Base-by-base conservation (phyloP, 2,329 filamentous ascomycete genomes). In the Cladosporium sp. region DNA sequence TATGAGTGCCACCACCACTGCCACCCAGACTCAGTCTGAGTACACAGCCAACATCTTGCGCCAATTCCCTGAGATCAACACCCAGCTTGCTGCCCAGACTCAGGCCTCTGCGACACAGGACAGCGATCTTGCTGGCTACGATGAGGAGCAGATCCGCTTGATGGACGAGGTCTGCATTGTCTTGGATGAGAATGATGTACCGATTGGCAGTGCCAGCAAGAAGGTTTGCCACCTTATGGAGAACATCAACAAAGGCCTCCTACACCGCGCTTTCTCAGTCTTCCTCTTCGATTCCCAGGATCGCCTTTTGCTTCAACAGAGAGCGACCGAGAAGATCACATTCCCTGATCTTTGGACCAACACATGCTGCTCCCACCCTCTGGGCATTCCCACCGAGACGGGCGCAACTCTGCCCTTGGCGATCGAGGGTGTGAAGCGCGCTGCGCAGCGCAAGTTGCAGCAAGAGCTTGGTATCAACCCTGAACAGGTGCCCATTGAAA, bases 271-370 rank as follows among this genome's bases (percentile, higher is more conserved):
- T 62, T 99, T 99, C 76, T 97, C 93, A 59, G 90, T 95, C 66
- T 99, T 99, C 79, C 86, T 99, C 65, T 99, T 99, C 80, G 91
- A 97, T 77, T 88, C 90, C 61, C 83, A 94, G 72, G 95, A 97
- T 75, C 88, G 91, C 68, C 81, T 97, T 60, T 88, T 99, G 44
- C 85, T 99, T 52, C 94, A 99, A 78, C 94, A 97, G 80, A 89
- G 94, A 65, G 94, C 94, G 25, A 80, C 86, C 39, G 93, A 97
- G 79, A 99, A 99, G 81, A 99, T 99, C 71, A 99, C 94, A 6
- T 99, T 99, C 78, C 93, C 94, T n/a, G 91, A 96, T 73, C 92
- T 97, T 88, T 99, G 94, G 94, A 99, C 94, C 63, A 99, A 99
- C 78, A 99, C 94, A 32, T 99, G 94, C 83, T 99, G 94, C 81